Evolutionary conservation across 768 basidiomycete genomes (phyloP), one percentile per base, ranked within the genome.

Genomic region (Auricularia auricula-judae): DNA sequence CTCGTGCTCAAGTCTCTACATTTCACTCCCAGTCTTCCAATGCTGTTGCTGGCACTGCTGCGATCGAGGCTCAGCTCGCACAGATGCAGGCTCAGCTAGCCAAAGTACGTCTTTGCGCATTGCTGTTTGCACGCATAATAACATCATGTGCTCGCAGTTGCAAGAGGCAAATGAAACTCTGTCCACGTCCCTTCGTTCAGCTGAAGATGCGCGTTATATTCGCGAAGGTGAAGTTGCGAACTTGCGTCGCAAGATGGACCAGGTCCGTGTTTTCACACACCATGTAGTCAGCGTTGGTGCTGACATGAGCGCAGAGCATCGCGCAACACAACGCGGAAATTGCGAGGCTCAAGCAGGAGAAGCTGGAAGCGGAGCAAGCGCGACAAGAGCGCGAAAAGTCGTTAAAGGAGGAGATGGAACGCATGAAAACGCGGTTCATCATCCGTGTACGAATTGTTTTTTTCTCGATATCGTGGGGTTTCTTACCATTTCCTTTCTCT

Each of bases 151-250:
- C 14, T 70, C 34, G 43, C 69, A 88, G 86, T 74, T 87, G 65
- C 76, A 75, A 44, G 74, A 77, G 71, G 77, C 81, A 66, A 83
- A 87, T 68, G 70, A 75, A 44, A 75, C 76, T 65, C 76, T 82
- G 21, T 79, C 80, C 64, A 66, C 71, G 33, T 77, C 78, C 1
- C 71, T 85, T 59, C 76, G 80, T 65, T 76, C 77, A 44, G 83
- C 83, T 3, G 72, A 76, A 60, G 80, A 84, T 59, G 78, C 76
- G 7, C 84, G 80, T 66, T 77, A 83, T 47, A 74, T 78, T 36
- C 89, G 85, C 70, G 84, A 87, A 36, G 89, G 89, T 4, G 89
- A 91, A 75, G 87, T 87, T 4, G 79, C 79, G 16, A 82, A 86
- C 47, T 71, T 91, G 62, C 78, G 88, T 67, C 83, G 82, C 67